Evolutionary conservation across 768 basidiomycete genomes (phyloP).

Genomic region (Gelatoporia subvermispora): DNA sequence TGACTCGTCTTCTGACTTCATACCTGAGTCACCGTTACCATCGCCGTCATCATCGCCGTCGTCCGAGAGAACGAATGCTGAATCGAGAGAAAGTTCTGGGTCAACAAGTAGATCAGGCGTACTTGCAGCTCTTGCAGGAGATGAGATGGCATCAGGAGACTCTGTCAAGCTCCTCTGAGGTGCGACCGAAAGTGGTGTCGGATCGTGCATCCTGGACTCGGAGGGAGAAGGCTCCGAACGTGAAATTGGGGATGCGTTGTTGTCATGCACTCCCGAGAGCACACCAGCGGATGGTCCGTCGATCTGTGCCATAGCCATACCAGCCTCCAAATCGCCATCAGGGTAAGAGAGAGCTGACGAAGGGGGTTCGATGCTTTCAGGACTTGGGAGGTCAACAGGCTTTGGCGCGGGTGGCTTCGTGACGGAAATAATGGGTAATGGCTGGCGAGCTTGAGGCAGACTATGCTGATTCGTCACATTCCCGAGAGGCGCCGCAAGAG

Average conservation of each 20-base stretch:
- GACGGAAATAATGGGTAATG: constrained; percentile 53
- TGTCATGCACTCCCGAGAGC: too few relatives aligned
- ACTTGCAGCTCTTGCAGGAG: constrained; percentile 2
- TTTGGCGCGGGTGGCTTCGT: constrained; percentile 68
- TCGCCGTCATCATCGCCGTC: too few relatives aligned
- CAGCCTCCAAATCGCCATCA: constrained; percentile 14
- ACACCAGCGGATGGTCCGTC: constrained; percentile 1
- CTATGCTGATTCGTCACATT: constrained; percentile 20
- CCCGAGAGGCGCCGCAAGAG: constrained; percentile 16
- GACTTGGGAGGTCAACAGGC: constrained; percentile 66
- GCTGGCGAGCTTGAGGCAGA: constrained; percentile 13
- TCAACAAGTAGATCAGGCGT: constrained; percentile 12
- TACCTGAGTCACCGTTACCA: too few relatives aligned
- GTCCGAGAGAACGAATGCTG: too few relatives aligned
- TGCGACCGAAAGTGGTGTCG: background rate
- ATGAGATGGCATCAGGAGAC: constrained; percentile 4
- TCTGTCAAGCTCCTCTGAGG: constrained; percentile 1
- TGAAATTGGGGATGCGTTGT: background rate
- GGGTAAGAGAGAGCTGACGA: background rate
- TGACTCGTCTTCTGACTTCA: constrained; percentile 17
- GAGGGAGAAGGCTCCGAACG: background rate
- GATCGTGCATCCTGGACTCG: background rate
- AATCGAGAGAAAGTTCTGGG: background rate
- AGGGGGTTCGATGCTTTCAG: constrained; percentile 33
- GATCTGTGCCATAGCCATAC: constrained; percentile 14